Base-by-base conservation (phyloP, 768 basidiomycete genomes). In the Strobilomyces echinocephalus region DNA sequence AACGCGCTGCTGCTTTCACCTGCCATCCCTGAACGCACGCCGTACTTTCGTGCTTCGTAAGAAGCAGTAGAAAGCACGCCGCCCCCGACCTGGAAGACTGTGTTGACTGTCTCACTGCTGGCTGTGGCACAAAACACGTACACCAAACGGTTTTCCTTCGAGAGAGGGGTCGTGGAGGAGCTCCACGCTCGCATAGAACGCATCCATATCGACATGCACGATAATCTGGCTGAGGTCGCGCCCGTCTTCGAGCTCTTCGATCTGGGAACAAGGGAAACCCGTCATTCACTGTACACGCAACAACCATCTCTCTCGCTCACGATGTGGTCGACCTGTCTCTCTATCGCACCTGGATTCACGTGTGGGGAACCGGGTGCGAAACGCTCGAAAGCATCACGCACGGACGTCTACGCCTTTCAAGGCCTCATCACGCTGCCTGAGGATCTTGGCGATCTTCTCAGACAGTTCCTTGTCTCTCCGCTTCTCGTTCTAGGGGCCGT, bases 161-260 rank as follows among this genome's bases (percentile, higher is more conserved):
- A 88, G 80, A 59, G 72, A 72, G 15, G 83, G 85, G 58, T 87
- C 71, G 59, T 84, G 73, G 20, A 88, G 76, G 1, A 86, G 70
- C 65, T 93, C 91, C 1, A 91, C 89, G 46, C 78, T 88, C 11
- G 89, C 88, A 58, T 80, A 94, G 72, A 95, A 97, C 4, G 92
- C 91, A 67, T 97, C 95, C 83, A 95, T 93, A 64, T 99, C 97
- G 30, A 97, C 85, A 65, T 98, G 94, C 6, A 97, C 89, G 55
- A 99, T 90, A 18, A 73, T 79, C 68, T 95, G 90, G 3, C 80
- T 79, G 28, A 97, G 72, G 66, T 97, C 93, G 43, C 94, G 74
- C 46, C 81, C 76, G 2, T 76, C 71, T 67, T 95, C 92, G 5
- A 95, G 74, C 55, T 88, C 83, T 18, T 73, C 70, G 5, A 95